Evolutionary conservation across 768 basidiomycete genomes (phyloP).

Genomic region (Naganishia onofrii): DNA sequence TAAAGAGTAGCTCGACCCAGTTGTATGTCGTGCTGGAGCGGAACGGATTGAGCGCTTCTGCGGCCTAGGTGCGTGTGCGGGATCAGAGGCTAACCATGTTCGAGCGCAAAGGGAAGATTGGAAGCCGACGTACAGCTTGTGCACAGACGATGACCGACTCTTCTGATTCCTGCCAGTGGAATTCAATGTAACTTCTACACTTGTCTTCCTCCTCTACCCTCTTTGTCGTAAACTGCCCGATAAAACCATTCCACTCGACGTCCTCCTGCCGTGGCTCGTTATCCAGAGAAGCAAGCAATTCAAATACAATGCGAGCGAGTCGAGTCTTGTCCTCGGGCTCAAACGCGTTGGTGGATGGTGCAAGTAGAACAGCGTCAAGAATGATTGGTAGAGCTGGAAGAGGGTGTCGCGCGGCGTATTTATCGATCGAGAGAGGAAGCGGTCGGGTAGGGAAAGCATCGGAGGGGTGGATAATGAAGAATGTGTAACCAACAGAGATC

Average conservation of each 20-base stretch:
- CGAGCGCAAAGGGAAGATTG: neutral
- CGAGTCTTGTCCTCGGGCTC: neutral
- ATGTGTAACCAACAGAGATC: neutral
- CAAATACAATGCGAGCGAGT: neutral
- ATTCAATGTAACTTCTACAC: constrained; percentile 1
- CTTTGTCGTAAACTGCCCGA: neutral
- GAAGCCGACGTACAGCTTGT: neutral
- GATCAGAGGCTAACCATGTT: too few relatives aligned
- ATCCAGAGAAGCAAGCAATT: neutral
- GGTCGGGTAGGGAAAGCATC: neutral
- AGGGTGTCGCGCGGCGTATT: neutral
- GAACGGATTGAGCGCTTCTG: constrained; percentile 3
- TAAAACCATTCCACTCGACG: neutral
- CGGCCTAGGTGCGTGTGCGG: neutral
- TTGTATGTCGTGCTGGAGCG: neutral
- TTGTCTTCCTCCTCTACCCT: neutral
- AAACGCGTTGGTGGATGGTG: neutral
- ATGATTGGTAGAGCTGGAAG: neutral
- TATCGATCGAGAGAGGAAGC: neutral
- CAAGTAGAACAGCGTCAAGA: neutral
- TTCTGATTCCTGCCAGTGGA: neutral
- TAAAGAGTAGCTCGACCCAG: constrained; percentile 4
- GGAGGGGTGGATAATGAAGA: constrained; percentile 5
- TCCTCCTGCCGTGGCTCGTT: neutral
- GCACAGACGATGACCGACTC: constrained; percentile 4